A percentile compares a stretch with the other conserved stretches of the same genome.
These are phyloP conservation scores for Fomitiporia mediterranea DNA, from an alignment of 1,284 basidiomycete genomes.

Conservation along the genomic window DNA sequence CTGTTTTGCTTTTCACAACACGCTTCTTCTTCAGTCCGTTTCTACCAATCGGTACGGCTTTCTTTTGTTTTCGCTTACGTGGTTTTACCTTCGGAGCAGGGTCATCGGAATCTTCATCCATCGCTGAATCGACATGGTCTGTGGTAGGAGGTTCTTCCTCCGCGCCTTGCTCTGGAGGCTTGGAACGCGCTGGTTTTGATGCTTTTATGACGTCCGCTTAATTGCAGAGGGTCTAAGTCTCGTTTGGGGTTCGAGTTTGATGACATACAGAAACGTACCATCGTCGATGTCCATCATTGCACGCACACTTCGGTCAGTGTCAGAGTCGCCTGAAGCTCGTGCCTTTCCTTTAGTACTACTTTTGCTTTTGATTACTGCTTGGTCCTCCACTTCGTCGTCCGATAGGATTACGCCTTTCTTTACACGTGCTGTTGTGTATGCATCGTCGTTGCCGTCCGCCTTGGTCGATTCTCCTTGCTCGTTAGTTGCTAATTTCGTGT, in stretches of 20 bases:
- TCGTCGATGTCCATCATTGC: slow-evolving; percentile 78
- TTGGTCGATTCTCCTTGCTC: neutral
- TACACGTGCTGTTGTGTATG: slow-evolving; percentile 27
- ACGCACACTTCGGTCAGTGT: slow-evolving; percentile 43
- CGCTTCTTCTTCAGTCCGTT: slow-evolving; percentile 72
- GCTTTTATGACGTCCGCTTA: slow-evolving; percentile 45
- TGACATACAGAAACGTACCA: slow-evolving; percentile 35
- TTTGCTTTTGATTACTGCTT: slow-evolving; percentile 21
- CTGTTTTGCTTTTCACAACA: slow-evolving; percentile 52
- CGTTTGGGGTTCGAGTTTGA: neutral
- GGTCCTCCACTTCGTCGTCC: slow-evolving; percentile 50
- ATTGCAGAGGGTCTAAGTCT: neutral
- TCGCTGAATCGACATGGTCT: slow-evolving; percentile 26
- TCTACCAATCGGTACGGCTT: slow-evolving; percentile 56
- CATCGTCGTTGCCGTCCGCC: slow-evolving; percentile 23
- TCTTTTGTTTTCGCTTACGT: slow-evolving; percentile 54
- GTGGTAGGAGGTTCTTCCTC: slow-evolving; percentile 21
- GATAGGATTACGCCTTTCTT: slow-evolving; percentile 49
- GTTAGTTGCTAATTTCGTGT: neutral
- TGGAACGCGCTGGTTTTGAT: slow-evolving; percentile 26
- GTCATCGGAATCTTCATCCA: slow-evolving; percentile 35
- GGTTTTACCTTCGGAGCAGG: slow-evolving; percentile 37
- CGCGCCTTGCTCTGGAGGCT: slow-evolving; percentile 22
- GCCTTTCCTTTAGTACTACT: slow-evolving; percentile 27
- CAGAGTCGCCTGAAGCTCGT: slow-evolving; percentile 31